phyloP scores from a whole-genome alignment of 345 rosid genomes.

The Arabis hirsuta region DNA sequence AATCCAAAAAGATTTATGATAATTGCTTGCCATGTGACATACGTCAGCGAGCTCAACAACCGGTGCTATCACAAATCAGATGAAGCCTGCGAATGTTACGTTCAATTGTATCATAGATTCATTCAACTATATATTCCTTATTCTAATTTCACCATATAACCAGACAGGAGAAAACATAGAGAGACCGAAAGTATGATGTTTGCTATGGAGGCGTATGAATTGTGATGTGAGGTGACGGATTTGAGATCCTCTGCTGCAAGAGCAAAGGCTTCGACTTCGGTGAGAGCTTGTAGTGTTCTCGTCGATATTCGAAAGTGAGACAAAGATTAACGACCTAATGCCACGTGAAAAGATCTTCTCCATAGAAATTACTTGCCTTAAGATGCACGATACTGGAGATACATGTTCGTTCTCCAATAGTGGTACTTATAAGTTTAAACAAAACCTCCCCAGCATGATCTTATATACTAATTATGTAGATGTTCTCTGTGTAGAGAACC shows the following conservation, averaged over 20 bases:
- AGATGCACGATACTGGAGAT: slow-evolving; percentile 41
- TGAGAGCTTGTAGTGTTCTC: slow-evolving; percentile 25
- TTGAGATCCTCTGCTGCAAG: slow-evolving; percentile 48
- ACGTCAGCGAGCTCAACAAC: slow-evolving; percentile 55
- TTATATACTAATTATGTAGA: no score
- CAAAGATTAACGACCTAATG: slow-evolving; percentile 55
- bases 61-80: slow-evolving; percentile 59
- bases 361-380: slow-evolving; percentile 48
- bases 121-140: neutral
- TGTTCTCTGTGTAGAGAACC: no score
- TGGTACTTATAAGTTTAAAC: slow-evolving; percentile 42
- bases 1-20: slow-evolving; percentile 60
- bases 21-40: slow-evolving; percentile 83
- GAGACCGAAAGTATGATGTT: slow-evolving; percentile 30
- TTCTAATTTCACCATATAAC: no score
- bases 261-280: no score
- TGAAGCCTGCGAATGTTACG: slow-evolving; percentile 59
- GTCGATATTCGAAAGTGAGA: slow-evolving; percentile 41
- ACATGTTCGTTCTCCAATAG: slow-evolving; percentile 44
- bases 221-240: slow-evolving; percentile 38
- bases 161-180: no score
- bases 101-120: slow-evolving; percentile 2
- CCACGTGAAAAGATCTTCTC: slow-evolving; percentile 47
- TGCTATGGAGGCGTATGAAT: slow-evolving; percentile 46
- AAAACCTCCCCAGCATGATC: no score